Percentiles rank a stretch among this genome's conserved stretches.
phyloP scores from a whole-genome alignment of 345 rosid species.

The Toxicodendron radicans region DNA sequence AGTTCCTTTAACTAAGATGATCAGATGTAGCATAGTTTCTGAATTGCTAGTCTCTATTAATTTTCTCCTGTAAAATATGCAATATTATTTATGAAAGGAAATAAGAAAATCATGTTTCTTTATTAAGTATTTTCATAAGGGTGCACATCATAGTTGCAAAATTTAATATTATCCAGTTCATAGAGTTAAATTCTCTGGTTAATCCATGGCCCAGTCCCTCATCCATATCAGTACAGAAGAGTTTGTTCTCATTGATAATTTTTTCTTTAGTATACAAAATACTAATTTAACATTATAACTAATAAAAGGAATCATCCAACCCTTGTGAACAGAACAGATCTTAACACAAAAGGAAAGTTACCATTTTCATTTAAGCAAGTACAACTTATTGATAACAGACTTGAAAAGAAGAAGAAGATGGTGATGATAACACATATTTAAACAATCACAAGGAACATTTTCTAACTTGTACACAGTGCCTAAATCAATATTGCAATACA shows the following conservation, averaged over 20 bases:
- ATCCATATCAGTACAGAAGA: too few species aligned
- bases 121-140: too few species aligned
- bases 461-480: slow-evolving; percentile 16
- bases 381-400: slow-evolving; percentile 3
- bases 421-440: neutral
- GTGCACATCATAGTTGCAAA: too few species aligned
- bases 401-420: neutral
- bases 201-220: too few species aligned
- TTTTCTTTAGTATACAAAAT: too few species aligned
- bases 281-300: too few species aligned
- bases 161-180: too few species aligned
- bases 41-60: neutral
- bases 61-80: neutral
- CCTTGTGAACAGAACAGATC: too few species aligned
- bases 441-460: neutral
- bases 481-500: slow-evolving; percentile 12
- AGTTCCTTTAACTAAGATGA: neutral
- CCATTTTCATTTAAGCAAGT: slow-evolving; percentile 1
- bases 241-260: too few species aligned
- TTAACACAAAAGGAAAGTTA: slow-evolving; percentile 7
- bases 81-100: slow-evolving; percentile 9
- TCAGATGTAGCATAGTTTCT: neutral
- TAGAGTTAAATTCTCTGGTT: too few species aligned
- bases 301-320: too few species aligned
- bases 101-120: too few species aligned